Base-by-base conservation (phyloP, 2,329 filamentous ascomycete species). In the Aspergillus sp. region DNA sequence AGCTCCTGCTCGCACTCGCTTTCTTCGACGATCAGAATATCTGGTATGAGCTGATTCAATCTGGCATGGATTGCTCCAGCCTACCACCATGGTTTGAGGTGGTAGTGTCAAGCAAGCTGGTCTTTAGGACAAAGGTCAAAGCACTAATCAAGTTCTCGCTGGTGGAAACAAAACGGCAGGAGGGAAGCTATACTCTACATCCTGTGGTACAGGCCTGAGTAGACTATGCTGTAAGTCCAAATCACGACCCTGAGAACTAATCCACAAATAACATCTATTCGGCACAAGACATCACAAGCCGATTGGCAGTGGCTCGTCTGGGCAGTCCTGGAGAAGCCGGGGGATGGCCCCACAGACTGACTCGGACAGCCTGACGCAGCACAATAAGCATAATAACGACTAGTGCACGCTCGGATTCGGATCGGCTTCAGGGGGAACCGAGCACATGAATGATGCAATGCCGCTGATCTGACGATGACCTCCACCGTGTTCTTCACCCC, bases 1-100 rank as follows among this genome's bases (percentile, higher is more conserved):
- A 43, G 30, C 49, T 61, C 11, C 30, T 61, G 11, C 30, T 57
- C 7, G 9, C 57, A 17, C 54, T 61, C 41, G 46, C 59, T 19
- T 50, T 19, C 15, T 61, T 61, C 41, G 23, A 56, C 43, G 31
- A 57, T n/a, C 23, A 38, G 22, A 53, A 61, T 30, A 61, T n/a
- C n/a, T n/a, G n/a, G n/a, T n/a, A n/a, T n/a, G n/a, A n/a, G n/a
- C n/a, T n/a, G n/a, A n/a, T 61, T 4, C 17, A 59, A 13, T 1
- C 19, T 7, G 34, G n/a, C 17, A 7, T 3, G 22, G 23, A 19
- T 17, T 45, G 3, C 43, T 25, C 54, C 15, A 11, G 49, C 11
- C 9, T 19, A 22, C 49, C 51, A 34, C 3, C 3, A 3, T 53
- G 51, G 48, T 31, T 38, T 54, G 5, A 30, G 17, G 4, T 9